phyloP scores from a whole-genome alignment of 1,284 basidiomycete species.

The Heterobasidion parviporum region DNA sequence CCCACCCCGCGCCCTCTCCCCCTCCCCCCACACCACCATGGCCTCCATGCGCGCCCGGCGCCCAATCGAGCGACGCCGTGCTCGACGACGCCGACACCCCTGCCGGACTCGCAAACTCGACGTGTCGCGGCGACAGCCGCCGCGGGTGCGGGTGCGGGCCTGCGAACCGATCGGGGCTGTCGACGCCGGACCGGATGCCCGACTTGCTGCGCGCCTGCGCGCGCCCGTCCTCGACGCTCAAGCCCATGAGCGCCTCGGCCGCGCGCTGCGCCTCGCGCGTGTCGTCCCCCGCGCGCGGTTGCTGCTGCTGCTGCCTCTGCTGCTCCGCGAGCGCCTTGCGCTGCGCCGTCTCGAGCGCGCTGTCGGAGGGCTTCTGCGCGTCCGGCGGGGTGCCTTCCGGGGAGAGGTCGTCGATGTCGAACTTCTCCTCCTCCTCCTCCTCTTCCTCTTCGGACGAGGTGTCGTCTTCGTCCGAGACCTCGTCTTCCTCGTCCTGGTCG shows the following conservation, averaged over 20 bases:
- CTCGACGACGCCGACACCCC: not conserved
- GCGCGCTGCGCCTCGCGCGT: slow-evolving; percentile 12
- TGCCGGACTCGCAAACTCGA: slow-evolving; percentile 31
- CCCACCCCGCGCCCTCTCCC: too few relatives aligned
- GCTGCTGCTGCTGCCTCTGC: not conserved
- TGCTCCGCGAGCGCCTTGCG: slow-evolving; percentile 18
- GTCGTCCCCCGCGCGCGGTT: not conserved
- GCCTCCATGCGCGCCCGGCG: too few relatives aligned
- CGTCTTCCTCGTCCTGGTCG: slow-evolving; percentile 42
- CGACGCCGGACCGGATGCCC: slow-evolving; percentile 52
- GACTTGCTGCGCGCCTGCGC: slow-evolving; percentile 24
- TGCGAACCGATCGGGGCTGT: slow-evolving; percentile 73
- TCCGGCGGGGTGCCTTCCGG: slow-evolving; percentile 10
- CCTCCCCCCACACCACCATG: too few relatives aligned
- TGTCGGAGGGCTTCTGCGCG: not conserved
- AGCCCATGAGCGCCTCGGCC: slow-evolving; percentile 13
- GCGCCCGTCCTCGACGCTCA: slow-evolving; percentile 22
- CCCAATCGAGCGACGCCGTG: slow-evolving; percentile 10
- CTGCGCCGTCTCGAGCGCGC: slow-evolving; percentile 20
- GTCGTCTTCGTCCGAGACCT: slow-evolving; percentile 32
- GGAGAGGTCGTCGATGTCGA: slow-evolving; percentile 86
- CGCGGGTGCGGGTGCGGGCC: slow-evolving; percentile 55
- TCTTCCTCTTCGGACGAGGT: slow-evolving; percentile 27
- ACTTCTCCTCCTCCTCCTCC: slow-evolving; percentile 70
- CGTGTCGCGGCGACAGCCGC: slow-evolving; percentile 38